Evolutionary conservation across 1,284 basidiomycete species (phyloP).

Genomic region (Uromyces viciae-fabae): DNA sequence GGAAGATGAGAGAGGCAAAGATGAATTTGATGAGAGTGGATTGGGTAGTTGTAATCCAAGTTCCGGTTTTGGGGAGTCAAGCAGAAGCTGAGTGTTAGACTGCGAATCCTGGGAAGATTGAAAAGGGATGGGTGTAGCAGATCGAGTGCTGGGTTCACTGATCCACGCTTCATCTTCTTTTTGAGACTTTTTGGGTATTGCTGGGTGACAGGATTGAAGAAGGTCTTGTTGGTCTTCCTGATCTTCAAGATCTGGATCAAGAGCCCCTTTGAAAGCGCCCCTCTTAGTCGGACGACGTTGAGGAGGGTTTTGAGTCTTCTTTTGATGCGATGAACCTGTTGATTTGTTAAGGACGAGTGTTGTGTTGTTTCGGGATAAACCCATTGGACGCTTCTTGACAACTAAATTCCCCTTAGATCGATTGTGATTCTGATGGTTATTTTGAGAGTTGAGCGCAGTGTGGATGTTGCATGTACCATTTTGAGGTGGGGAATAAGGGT

Average conservation of each 20-base stretch:
- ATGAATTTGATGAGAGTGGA: slow-evolving; percentile 9
- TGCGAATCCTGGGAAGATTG: background rate
- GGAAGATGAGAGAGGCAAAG: background rate
- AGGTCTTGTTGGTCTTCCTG: background rate
- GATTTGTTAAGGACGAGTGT: background rate
- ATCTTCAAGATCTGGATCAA: background rate
- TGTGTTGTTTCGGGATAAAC: background rate
- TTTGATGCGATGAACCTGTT: background rate
- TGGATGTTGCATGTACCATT: too few relatives aligned
- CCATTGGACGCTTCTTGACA: background rate
- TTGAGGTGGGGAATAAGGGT: too few relatives aligned
- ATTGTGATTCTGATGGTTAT: background rate
- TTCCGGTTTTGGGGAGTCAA: background rate
- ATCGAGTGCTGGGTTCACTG: slow-evolving; percentile 17
- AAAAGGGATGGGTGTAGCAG: background rate
- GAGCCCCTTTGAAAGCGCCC: slow-evolving; percentile 30
- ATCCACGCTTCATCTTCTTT: slow-evolving; percentile 1
- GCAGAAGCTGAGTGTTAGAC: too few relatives aligned
- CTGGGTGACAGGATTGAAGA: too few relatives aligned
- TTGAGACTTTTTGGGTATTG: too few relatives aligned
- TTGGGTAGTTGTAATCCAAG: slow-evolving; percentile 28
- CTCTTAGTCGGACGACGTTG: background rate
- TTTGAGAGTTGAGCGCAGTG: too few relatives aligned
- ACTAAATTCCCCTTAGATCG: background rate
- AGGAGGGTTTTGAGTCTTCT: background rate